Evolutionary conservation across 176 grass and related monocot genomes (phyloP).

Genomic region (Eragrostis curvula): DNA sequence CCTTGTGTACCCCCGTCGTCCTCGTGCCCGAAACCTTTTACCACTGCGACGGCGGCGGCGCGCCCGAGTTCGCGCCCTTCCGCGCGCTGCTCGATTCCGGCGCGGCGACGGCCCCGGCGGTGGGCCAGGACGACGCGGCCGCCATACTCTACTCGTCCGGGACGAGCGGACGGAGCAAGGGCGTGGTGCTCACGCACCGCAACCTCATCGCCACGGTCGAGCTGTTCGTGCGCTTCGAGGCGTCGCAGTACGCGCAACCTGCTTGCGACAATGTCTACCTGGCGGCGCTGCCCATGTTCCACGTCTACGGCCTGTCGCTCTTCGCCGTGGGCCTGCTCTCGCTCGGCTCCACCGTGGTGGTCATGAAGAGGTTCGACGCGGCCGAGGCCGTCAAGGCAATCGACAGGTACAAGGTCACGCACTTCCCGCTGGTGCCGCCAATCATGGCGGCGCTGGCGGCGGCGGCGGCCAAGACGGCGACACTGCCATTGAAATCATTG

Average conservation of each 20-base stretch:
- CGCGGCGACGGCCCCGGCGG: not conserved
- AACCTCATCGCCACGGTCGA: conserved; percentile 81
- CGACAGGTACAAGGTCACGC: conserved; percentile 58
- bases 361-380: conserved; percentile 72
- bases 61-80: conserved; percentile 49
- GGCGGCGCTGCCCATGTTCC: conserved; percentile 84
- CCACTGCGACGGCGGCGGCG: not conserved
- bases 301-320: conserved; percentile 85
- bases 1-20: conserved; percentile 43
- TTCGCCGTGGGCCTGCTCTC: conserved; percentile 83
- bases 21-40: conserved; percentile 53
- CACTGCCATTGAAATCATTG: conserved; percentile 45
- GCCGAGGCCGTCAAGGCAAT: conserved; percentile 53
- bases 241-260: conserved; percentile 58
- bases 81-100: conserved; percentile 28
- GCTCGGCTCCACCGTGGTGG: conserved; percentile 71
- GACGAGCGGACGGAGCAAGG: conserved; percentile 74
- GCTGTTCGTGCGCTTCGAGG: conserved; percentile 75
- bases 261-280: conserved; percentile 79
- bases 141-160: conserved; percentile 91
- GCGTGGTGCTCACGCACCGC: conserved; percentile 74
- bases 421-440: conserved; percentile 72
- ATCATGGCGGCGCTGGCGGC: conserved; percentile 56
- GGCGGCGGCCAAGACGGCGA: conserved; percentile 34
- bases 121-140: conserved; percentile 63